Evolutionary conservation across 164 flowering plant species (phyloP).

Genomic region (Tetracentron sinense): DNA sequence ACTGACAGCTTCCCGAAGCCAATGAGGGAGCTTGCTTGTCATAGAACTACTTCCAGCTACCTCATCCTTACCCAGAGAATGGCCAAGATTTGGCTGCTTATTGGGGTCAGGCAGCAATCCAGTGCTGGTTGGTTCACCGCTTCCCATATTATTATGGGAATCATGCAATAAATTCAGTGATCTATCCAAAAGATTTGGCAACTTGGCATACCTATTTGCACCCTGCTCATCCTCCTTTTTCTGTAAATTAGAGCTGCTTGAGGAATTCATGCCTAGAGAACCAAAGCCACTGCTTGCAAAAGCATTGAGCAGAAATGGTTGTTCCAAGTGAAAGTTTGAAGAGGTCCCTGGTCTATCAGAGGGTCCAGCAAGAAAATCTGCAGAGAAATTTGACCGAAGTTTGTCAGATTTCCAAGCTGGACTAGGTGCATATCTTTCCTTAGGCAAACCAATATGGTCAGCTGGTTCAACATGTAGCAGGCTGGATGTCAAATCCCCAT

Average conservation of each 20-base stretch:
- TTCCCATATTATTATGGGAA: constrained; percentile 24
- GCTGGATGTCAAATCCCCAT: constrained; percentile 40
- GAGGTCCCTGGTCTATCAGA: constrained; percentile 43
- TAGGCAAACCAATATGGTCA: constrained; percentile 29
- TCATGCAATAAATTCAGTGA: constrained; percentile 35
- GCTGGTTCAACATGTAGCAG: constrained; percentile 36
- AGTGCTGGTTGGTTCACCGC: constrained; percentile 30
- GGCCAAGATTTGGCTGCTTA: constrained; percentile 22
- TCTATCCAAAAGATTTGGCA: constrained; percentile 49
- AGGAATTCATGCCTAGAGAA: constrained; percentile 35
- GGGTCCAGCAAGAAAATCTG: constrained; percentile 41
- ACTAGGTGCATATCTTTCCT: constrained; percentile 34
- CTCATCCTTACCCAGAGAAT: constrained; percentile 36
- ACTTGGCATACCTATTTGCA: constrained; percentile 34
- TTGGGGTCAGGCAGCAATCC: constrained; percentile 24
- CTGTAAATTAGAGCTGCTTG: constrained; percentile 34
- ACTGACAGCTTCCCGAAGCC: constrained; percentile 93
- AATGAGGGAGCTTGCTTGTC: constrained; percentile 79
- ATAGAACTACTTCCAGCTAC: constrained; percentile 37
- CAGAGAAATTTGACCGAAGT: constrained; percentile 30
- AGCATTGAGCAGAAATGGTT: constrained; percentile 45
- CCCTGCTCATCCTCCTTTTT: constrained; percentile 38
- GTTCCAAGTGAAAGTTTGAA: constrained; percentile 37
- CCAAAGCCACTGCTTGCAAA: constrained; percentile 38
- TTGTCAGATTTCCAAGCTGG: constrained; percentile 52